Percentiles rank a stretch among this genome's conserved stretches.
Conservation (phyloP, 352 stramenopile species). For the Phytophthora lateralis region DNA sequence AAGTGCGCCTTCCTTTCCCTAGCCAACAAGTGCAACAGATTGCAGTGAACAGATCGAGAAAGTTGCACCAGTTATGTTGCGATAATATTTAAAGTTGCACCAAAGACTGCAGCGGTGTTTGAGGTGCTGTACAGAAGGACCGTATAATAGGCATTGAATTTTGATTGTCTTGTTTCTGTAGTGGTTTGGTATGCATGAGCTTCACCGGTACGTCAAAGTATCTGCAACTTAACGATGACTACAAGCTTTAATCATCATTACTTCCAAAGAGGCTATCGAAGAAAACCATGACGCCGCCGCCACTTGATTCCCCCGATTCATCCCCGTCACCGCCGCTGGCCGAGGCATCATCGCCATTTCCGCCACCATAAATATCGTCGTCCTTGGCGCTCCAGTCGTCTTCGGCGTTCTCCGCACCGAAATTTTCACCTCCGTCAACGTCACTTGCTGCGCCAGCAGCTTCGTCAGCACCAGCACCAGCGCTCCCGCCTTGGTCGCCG, state of each 20-base stretch:
- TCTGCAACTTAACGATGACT: background rate
- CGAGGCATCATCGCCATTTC: constrained; percentile 8
- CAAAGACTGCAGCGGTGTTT: no score
- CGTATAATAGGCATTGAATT: no score
- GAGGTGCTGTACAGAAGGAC: no score
- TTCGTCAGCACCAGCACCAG: constrained; percentile 30
- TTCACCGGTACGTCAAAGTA: no score
- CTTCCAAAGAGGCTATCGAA: constrained; percentile 64
- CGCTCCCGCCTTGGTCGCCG: constrained; percentile 34
- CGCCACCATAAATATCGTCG: constrained; percentile 60
- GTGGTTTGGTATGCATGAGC: background rate
- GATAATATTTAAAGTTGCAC: background rate
- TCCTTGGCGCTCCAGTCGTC: constrained; percentile 45
- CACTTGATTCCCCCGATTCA: constrained; percentile 32
- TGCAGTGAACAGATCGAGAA: constrained; percentile 3
- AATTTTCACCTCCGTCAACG: constrained; percentile 9
- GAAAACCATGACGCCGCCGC: constrained; percentile 57
- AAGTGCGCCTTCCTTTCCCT: no score
- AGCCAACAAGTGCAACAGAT: constrained; percentile 7
- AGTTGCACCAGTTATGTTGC: constrained; percentile 22
- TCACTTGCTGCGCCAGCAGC: constrained; percentile 29
- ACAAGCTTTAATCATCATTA: constrained; percentile 24
- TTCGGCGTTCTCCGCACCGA: constrained; percentile 6
- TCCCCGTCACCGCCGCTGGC: constrained; percentile 14
- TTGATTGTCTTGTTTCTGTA: background rate